Evolutionary conservation across 345 rosid genomes (phyloP), one percentile per base, ranked within the genome.

Genomic region (Salix dunnii): DNA sequence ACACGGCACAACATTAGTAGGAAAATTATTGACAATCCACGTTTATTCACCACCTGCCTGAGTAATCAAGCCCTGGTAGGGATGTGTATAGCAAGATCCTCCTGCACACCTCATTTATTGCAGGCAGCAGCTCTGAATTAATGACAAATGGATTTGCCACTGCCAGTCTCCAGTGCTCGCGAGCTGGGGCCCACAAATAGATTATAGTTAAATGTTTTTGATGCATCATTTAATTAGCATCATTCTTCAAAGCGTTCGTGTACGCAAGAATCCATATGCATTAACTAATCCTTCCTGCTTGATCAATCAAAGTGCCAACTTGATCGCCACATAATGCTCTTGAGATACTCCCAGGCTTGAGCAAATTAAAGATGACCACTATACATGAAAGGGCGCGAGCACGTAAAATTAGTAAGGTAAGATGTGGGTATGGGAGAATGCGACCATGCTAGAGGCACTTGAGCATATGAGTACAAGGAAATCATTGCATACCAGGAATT

Each of bases 341-440:
- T 49, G 90, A 86, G 79, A 94, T 90, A 81, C 92, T 92, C 70
- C 96, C 98, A 73, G 89, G 92, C 79, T 94, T 90, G 35, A 89
- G 88, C 83, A 94, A 86, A 84, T 94, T 92, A 70, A 94, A 92
- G 51, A 94, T 84, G 81, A 90, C 97, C 43, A 94, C 98, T 94
- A 88, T 23, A 58, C 27, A 58, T 7, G 63, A 58, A 70, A 31
- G 35, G 53, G 69, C 68, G 17, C 48, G 35, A 38, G 67, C 4
- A 40, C 30, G 55, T 3, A 17, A 5, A 8, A 36, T 79, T 21
- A 74, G 80, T 46, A 69, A 25, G 6, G 48, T 4, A 10, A 10
- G 3, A 42, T 35, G 7, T 11, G 42, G 33, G 70, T 21, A 2
- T 6, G 30, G 58, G n/a, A 16, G 9, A 14, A 10, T 8, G 46